Conservation (phyloP, 371 early-diverging fungal species). For the Mucor saturninus region DNA sequence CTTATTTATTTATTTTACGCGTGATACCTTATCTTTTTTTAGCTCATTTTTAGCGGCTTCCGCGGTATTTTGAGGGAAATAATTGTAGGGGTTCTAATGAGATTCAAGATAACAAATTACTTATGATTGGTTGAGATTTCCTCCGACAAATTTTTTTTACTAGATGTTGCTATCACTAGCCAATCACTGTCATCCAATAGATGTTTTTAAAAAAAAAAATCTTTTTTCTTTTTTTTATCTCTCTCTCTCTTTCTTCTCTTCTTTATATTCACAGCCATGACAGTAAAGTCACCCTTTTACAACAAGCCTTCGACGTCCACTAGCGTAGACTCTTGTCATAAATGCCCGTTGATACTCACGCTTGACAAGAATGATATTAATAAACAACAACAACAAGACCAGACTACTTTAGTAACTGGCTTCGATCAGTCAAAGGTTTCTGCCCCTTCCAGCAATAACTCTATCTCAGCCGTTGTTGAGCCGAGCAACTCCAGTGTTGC, state of each 20-base stretch:
- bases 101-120: constrained; percentile 17
- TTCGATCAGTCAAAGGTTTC: constrained; percentile 48
- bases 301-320: constrained; percentile 59
- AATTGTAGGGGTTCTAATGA: constrained; percentile 5
- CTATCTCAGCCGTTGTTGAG: constrained; percentile 36
- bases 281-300: constrained; percentile 58
- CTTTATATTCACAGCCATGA: constrained; percentile 30
- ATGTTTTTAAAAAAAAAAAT: constrained; percentile 6
- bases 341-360: constrained; percentile 45
- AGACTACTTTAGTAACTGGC: constrained; percentile 44
- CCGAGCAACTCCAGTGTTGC: constrained; percentile 65
- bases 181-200: constrained; percentile 11
- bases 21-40: constrained; percentile 7
- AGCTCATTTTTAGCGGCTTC: neutral
- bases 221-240: constrained; percentile 7
- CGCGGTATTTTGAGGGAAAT: constrained; percentile 13
- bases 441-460: constrained; percentile 51
- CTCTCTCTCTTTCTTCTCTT: constrained; percentile 5
- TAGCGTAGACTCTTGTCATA: constrained; percentile 59
- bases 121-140: constrained; percentile 15
- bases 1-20: neutral
- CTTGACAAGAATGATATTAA: constrained; percentile 18
- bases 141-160: constrained; percentile 16
- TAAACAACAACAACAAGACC: constrained; percentile 35
- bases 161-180: constrained; percentile 17